A percentile compares a stretch with the other conserved stretches of the same genome.
Conservation (phyloP, 192 early-diverging fungal genomes). For the Umbelopsis vinacea region DNA sequence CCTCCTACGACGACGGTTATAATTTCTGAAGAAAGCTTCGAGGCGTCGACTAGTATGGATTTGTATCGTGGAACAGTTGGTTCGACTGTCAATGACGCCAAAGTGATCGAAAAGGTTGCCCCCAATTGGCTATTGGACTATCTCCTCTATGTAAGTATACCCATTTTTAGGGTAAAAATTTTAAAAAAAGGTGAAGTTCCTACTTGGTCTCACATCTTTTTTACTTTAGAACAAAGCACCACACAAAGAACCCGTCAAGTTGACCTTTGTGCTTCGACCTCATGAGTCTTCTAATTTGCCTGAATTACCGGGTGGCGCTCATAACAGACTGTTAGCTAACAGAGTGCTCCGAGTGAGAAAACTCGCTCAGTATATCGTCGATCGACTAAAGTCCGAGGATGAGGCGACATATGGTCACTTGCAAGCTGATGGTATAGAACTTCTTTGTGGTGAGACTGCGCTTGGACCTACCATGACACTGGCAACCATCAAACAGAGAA, state of each 20-base stretch:
- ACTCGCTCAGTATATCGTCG: constrained; percentile 80
- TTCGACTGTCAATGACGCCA: constrained; percentile 48
- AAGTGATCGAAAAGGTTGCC: constrained; percentile 67
- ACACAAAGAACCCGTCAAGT: constrained; percentile 76
- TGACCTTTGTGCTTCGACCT: constrained; percentile 82
- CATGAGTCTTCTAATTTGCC: constrained; percentile 56
- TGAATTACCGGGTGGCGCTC: constrained; percentile 61
- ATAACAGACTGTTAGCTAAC: constrained; percentile 80
- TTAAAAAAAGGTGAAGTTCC: not conserved
- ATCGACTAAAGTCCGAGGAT: constrained; percentile 64
- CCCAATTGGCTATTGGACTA: constrained; percentile 90
- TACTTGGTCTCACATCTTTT: constrained; percentile 13
- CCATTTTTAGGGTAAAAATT: too few relatives aligned
- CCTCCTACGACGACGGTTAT: constrained; percentile 70
- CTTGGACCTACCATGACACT: constrained; percentile 70
- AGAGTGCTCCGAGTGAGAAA: constrained; percentile 89
- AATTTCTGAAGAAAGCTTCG: constrained; percentile 76
- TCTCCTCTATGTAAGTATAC: constrained; percentile 64
- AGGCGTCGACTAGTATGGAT: constrained; percentile 73
- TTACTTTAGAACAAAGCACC: constrained; percentile 62
- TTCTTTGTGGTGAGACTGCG: constrained; percentile 63
- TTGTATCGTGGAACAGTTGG: constrained; percentile 72
- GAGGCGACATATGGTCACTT: constrained; percentile 9
- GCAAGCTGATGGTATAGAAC: constrained; percentile 60
- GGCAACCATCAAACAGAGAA: constrained; percentile 66